Evolutionary conservation across 2,329 filamentous ascomycete species (phyloP).

Genomic region (Phaeophleospora eucalypticola): DNA sequence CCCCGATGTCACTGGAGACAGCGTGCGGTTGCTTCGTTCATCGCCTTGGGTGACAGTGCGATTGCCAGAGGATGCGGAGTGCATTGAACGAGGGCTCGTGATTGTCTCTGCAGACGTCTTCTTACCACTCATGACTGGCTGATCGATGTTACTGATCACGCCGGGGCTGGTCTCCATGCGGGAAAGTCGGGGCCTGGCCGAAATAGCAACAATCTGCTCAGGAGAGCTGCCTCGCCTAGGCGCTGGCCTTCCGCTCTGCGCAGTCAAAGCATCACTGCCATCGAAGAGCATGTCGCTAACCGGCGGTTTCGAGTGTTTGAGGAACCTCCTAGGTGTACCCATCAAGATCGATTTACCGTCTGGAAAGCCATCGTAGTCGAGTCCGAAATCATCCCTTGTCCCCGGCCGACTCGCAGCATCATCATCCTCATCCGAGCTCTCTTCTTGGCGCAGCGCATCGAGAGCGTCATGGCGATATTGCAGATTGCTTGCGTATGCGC

Average conservation of each 20-base stretch:
- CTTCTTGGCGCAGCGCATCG: conserved; percentile 10
- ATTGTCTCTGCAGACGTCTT: conserved; percentile 18
- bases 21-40: conserved; percentile 7
- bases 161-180: conserved; percentile 31
- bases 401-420: conserved; percentile 15
- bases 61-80: conserved; percentile 27
- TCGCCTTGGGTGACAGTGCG: conserved; percentile 22
- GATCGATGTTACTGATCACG: conserved; percentile 14
- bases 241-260: conserved; percentile 6
- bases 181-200: conserved; percentile 24
- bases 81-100: conserved; percentile 21
- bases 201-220: conserved; percentile 17
- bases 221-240: conserved; percentile 25
- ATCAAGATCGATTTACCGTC: conserved; percentile 32
- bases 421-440: conserved; percentile 10
- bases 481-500: conserved; percentile 22
- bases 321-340: conserved; percentile 35
- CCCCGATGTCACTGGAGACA: conserved; percentile 8
- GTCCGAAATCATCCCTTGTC: conserved; percentile 18
- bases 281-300: conserved; percentile 22
- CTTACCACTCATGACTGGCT: conserved; percentile 13
- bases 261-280: conserved; percentile 16
- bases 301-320: conserved; percentile 25
- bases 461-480: conserved; percentile 17
- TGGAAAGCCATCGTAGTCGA: conserved; percentile 30